A percentile compares a stretch with the other conserved stretches of the same genome.
Conservation (phyloP, 2,329 filamentous ascomycete genomes). For the Penicillium sp. region DNA sequence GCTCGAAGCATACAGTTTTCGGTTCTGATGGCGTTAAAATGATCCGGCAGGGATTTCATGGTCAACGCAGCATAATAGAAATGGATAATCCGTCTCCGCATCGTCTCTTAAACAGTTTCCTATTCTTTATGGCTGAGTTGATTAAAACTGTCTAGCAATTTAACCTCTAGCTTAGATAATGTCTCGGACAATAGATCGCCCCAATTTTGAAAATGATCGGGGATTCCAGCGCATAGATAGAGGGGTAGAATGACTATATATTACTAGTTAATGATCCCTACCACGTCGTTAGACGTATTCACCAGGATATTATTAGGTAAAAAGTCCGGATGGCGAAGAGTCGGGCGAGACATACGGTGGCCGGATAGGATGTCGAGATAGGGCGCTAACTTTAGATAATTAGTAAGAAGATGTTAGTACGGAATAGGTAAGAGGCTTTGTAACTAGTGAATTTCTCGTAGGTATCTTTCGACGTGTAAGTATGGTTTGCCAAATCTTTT, state of each 20-base stretch:
- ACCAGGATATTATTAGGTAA: conserved; percentile 35
- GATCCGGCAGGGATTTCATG: conserved; percentile 21
- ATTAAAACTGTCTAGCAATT: conserved; percentile 25
- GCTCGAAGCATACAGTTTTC: conserved; percentile 22
- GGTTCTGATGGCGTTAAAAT: conserved; percentile 20
- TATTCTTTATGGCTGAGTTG: conserved; percentile 22
- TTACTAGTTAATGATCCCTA: conserved; percentile 35
- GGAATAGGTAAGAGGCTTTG: conserved; percentile 8
- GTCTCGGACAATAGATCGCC: conserved; percentile 30
- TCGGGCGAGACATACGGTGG: conserved; percentile 21
- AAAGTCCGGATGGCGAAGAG: conserved; percentile 28
- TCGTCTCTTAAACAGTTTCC: conserved; percentile 19
- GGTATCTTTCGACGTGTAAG: conserved; percentile 20
- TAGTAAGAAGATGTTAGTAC: conserved; percentile 14
- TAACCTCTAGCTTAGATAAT: conserved; percentile 28
- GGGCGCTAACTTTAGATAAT: conserved; percentile 18
- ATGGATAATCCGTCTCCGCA: conserved; percentile 23
- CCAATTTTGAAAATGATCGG: conserved; percentile 37
- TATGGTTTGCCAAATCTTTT: conserved; percentile 23
- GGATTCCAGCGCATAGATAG: conserved; percentile 27
- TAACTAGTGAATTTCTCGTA: conserved; percentile 23
- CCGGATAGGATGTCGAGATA: conserved; percentile 15
- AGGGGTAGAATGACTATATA: conserved; percentile 29
- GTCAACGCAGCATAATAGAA: conserved; percentile 30
- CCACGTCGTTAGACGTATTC: conserved; percentile 23